A percentile compares a stretch with the other conserved stretches of the same genome.
phyloP scores from a whole-genome alignment of 2,329 filamentous ascomycete species.

The Aspergillus alliaceus region DNA sequence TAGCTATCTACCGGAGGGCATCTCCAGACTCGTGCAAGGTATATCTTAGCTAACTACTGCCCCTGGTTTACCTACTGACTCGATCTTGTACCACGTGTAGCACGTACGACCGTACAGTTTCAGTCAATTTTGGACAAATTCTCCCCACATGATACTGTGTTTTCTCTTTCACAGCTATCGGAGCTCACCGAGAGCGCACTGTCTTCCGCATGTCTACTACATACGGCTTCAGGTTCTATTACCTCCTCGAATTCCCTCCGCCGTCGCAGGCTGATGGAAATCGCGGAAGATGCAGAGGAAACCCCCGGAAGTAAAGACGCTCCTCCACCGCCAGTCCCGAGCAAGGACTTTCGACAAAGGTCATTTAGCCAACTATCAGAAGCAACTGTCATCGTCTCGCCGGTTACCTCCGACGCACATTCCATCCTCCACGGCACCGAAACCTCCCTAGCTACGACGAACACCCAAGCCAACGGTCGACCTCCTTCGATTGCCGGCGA shows the following conservation, averaged over 20 bases:
- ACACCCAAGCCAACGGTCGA: slow-evolving; percentile 8
- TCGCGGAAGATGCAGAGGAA: slow-evolving; percentile 90
- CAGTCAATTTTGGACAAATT: slow-evolving; percentile 66
- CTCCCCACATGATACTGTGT: slow-evolving; percentile 80
- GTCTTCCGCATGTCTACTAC: slow-evolving; percentile 82
- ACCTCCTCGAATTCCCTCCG: slow-evolving; percentile 79
- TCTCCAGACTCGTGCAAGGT: slow-evolving; percentile 92
- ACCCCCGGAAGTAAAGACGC: slow-evolving; percentile 61
- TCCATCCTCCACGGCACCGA: slow-evolving; percentile 18
- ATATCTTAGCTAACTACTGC: slow-evolving; percentile 30
- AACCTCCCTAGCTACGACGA: slow-evolving; percentile 14
- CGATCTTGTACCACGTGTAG: slow-evolving; percentile 47
- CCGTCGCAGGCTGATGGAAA: slow-evolving; percentile 79
- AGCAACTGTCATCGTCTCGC: slow-evolving; percentile 34
- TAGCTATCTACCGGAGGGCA: slow-evolving; percentile 88
- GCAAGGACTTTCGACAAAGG: slow-evolving; percentile 21
- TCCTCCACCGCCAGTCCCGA: slow-evolving; percentile 23
- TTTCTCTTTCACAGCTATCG: slow-evolving; percentile 71
- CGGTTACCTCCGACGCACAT: slow-evolving; percentile 16
- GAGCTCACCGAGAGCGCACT: slow-evolving; percentile 86
- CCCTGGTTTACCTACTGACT: slow-evolving; percentile 10
- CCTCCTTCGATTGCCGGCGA: slow-evolving; percentile 12
- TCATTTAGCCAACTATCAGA: slow-evolving; percentile 35
- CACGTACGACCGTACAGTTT: slow-evolving; percentile 74
- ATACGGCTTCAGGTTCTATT: slow-evolving; percentile 81